Evolutionary conservation across 805 yeast species (phyloP).

Genomic region (Torulaspora delbrueckii): DNA sequence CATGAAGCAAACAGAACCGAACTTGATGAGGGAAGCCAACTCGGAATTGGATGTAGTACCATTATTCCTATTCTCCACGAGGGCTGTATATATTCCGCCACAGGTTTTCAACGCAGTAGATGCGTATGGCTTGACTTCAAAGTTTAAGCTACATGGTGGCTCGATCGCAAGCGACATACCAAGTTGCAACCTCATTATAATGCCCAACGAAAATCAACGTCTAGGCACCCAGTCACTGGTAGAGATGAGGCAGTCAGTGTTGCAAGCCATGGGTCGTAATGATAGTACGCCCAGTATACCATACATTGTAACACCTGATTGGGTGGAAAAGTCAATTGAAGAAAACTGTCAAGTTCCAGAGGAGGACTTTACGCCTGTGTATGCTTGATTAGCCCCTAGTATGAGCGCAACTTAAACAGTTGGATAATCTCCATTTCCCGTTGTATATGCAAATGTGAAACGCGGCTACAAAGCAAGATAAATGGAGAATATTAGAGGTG

Average conservation of each 20-base stretch:
- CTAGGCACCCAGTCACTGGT: neutral
- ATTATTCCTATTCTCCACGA: constrained; percentile 36
- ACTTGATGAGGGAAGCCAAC: neutral
- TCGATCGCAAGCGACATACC: constrained; percentile 27
- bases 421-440: no score
- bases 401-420: neutral
- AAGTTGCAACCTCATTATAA: constrained; percentile 41
- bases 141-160: constrained; percentile 45
- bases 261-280: neutral
- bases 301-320: constrained; percentile 34
- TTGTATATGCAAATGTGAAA: no score
- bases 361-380: constrained; percentile 25
- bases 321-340: constrained; percentile 38
- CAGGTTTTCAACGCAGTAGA: neutral
- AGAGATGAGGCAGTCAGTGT: constrained; percentile 5
- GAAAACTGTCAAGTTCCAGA: constrained; percentile 32
- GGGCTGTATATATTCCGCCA: constrained; percentile 35
- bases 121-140: neutral
- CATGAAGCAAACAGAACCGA: neutral
- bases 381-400: neutral
- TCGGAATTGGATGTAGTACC: constrained; percentile 15
- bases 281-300: constrained; percentile 24
- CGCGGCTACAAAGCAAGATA: no score
- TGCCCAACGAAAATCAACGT: constrained; percentile 18
- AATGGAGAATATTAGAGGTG: no score